Evolutionary conservation across 805 yeast species (phyloP).

Genomic region (Jamesozyma gamospora): DNA sequence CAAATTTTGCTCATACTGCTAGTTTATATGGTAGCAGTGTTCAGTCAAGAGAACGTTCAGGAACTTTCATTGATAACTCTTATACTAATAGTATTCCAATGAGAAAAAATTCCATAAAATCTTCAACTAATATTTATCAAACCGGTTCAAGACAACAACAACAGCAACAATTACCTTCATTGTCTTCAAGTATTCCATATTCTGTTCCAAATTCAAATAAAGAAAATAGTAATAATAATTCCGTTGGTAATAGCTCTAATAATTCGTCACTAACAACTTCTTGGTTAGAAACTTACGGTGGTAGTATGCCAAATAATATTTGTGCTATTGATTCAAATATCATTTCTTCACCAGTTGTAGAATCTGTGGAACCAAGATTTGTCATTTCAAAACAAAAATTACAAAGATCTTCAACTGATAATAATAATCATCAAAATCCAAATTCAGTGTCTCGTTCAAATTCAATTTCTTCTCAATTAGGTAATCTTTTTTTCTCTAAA

Average conservation of each 20-base stretch:
- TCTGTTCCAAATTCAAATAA: constrained; percentile 57
- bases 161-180: too few species aligned
- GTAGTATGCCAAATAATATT: constrained; percentile 33
- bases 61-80: constrained; percentile 17
- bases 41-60: constrained; percentile 14
- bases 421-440: constrained; percentile 12
- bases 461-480: constrained; percentile 28
- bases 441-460: constrained; percentile 25
- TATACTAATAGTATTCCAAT: constrained; percentile 25
- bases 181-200: constrained; percentile 58
- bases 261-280: constrained; percentile 28
- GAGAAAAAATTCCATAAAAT: constrained; percentile 7
- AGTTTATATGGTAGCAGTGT: constrained; percentile 17
- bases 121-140: constrained; percentile 7
- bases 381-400: constrained; percentile 67
- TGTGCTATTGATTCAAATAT: constrained; percentile 45
- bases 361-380: constrained; percentile 74
- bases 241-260: constrained; percentile 5
- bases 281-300: constrained; percentile 29
- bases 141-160: constrained; percentile 12
- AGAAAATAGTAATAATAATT: constrained; percentile 11
- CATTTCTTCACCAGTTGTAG: constrained; percentile 61
- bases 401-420: constrained; percentile 23
- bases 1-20: constrained; percentile 31
- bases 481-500: constrained; percentile 28